Evolutionary conservation across 1,139 yeast genomes (phyloP).

Genomic region (Hyphopichia wangnamkhiaoensis): DNA sequence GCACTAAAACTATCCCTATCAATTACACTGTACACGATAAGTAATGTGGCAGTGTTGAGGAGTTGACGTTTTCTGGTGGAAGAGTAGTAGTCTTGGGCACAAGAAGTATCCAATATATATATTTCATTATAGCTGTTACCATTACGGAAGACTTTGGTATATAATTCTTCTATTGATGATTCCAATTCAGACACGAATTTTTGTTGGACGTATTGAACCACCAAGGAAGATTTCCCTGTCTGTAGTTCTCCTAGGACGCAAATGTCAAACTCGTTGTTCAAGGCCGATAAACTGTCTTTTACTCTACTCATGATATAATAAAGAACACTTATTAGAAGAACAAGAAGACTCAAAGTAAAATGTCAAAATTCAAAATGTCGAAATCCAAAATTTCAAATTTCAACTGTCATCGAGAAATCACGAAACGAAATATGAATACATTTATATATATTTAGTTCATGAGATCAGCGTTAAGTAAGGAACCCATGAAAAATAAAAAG

Average conservation of each 20-base stretch:
- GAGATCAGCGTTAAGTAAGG: too few species aligned
- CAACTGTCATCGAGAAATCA: too few species aligned
- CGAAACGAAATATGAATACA: too few species aligned
- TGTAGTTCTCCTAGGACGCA: conserved; percentile 33
- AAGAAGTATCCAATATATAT: conserved; percentile 29
- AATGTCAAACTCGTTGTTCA: conserved; percentile 30
- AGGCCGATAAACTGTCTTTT: conserved; percentile 21
- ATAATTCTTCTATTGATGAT: conserved; percentile 28
- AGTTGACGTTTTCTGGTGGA: conserved; percentile 29
- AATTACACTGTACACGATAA: conserved; percentile 34
- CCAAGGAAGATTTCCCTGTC: conserved; percentile 33
- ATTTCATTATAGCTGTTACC: conserved; percentile 22
- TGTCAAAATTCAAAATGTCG: too few species aligned
- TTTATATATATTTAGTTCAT: too few species aligned
- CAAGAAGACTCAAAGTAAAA: too few species aligned
- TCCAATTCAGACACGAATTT: conserved; percentile 22
- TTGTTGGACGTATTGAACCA: conserved; percentile 25
- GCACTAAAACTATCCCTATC: conserved; percentile 27
- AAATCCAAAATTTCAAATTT: too few species aligned
- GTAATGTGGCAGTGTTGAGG: conserved; percentile 28
- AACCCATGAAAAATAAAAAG: too few species aligned
- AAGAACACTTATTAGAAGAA: neutral
- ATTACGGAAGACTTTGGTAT: conserved; percentile 24
- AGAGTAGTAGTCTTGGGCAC: conserved; percentile 28
- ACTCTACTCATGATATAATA: conserved; percentile 5